Evolutionary conservation across 345 rosid genomes (phyloP), one percentile per base, ranked within the genome.

Genomic region (Reutealis trisperma): DNA sequence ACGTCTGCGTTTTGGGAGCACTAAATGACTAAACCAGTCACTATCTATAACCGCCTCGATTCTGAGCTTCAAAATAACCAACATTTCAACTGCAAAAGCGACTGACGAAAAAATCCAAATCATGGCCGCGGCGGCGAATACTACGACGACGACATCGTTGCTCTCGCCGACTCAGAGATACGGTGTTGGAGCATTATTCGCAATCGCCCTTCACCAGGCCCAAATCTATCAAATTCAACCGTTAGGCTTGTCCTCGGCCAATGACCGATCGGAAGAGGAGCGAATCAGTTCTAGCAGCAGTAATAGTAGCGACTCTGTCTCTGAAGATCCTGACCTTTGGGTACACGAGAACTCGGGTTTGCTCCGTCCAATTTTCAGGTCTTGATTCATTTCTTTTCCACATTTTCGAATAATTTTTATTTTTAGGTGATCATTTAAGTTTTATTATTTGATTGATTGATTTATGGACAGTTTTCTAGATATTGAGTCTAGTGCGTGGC

Each of bases 351-450:
- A 83, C 18, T 88, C 93, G 11, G 92, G 90, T 22, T 90, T 96
- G 52, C 97, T 96, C 44, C 96, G 92, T 15, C 94, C 97, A 41
- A 84, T 96, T 81, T 91, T 93, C 87, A 93, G 90, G 99, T 96
- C 27, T 37, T 3, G 24, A 47, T 45, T 67, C 57, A 32, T 22
- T n/a, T 51, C 8, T 2, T 4, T 30, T 70, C 16, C 1, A 32
- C 41, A 37, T 58, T 10, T 9, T 18, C 27, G 15, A 25, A 18
- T 27, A 42, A 72, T 19, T 32, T 54, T 57, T 1, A 9, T 24
- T 51, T n/a, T 55, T 37, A 37, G 6, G 6, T 5, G 6, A 37
- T 37, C 4, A 37, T 37, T 37, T 37, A 3, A 37, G 41, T 37
- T 5, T 4, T 37, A 5, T 37, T 37, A 37, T 37, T 37, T 37